Base-by-base conservation (phyloP, 2,329 filamentous ascomycete species). In the Exophiala sp. region DNA sequence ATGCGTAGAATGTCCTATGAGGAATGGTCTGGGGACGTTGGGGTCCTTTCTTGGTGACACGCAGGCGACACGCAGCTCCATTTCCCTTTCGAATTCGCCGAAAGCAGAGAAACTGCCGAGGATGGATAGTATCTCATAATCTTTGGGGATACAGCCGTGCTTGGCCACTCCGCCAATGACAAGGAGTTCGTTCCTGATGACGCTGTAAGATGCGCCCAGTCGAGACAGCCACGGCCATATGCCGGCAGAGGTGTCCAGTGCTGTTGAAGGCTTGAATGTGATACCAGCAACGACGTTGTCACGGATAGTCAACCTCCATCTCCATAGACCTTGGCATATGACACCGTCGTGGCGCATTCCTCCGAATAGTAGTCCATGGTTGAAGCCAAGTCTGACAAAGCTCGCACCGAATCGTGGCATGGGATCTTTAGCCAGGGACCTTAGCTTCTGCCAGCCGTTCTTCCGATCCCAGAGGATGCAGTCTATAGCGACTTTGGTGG, bases 271-370 rank as follows among this genome's bases (percentile, higher is more conserved):
- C 43, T 58, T 60, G 50, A 63, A 62, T n/a, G 35, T 48, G 36
- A 64, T 62, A 16, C 55, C 55, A 12, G 49, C 56, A 29, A 76
- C 75, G 62, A 69, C 54, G 29, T 69, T 52, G 40, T 69, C 64
- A n/a, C 69, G 65, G 21, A 70, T 66, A 34, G 74, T 71, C 47
- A 87, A 65, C 41, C 70, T 73, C 88, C 89, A 95, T 46, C 74
- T 71, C 75, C 87, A 86, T 11, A 85, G 74, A 53, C 85, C 81
- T 39, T 79, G 72, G 16, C 83, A 71, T 11, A 95, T 74, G 7
- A 78, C 74, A 2, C 87, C 88, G 65, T 86, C 78, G 36, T 72
- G 71, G 18, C 78, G 75, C 65, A 95, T 85, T 0, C 91, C 91
- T 14, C 91, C 91, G 14, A 83, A 75, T 1, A 94, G 62, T 1